These are phyloP conservation scores for Colletotrichum godetiae DNA, from an alignment of 2,329 filamentous ascomycete species.

Conservation along the genomic window DNA sequence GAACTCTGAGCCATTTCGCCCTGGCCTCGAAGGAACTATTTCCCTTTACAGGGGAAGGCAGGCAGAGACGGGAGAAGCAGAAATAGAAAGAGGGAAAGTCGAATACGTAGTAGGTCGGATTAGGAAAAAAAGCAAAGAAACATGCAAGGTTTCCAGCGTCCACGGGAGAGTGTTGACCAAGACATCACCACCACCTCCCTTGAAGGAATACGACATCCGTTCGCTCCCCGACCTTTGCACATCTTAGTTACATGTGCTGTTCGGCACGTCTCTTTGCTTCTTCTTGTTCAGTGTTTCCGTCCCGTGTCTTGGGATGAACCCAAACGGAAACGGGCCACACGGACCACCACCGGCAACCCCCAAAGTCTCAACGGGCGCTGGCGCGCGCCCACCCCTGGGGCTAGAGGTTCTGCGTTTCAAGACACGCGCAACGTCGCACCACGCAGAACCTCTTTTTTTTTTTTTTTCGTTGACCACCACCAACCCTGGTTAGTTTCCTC, in stretches of 20 bases:
- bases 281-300: background rate
- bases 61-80: background rate
- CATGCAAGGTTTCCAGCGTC: background rate
- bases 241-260: too few species aligned
- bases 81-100: background rate
- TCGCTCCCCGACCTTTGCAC: background rate
- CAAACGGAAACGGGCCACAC: background rate
- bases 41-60: background rate
- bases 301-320: slow-evolving; percentile 4
- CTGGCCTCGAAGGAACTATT: background rate
- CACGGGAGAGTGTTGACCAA: too few species aligned
- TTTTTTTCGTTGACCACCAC: background rate
- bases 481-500: background rate
- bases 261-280: background rate
- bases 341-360: too few species aligned
- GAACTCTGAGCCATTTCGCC: background rate
- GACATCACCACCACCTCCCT: background rate
- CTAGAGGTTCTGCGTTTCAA: slow-evolving; percentile 3
- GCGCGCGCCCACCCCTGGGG: too few species aligned
- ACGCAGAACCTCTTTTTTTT: background rate
- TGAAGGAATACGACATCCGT: background rate
- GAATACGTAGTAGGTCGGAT: background rate
- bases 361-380: background rate
- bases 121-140: background rate
- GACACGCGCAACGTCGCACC: slow-evolving; percentile 3